These are phyloP conservation scores for Earliella scabrosa DNA, from an alignment of 1,284 basidiomycete genomes.

Conservation along the genomic window DNA sequence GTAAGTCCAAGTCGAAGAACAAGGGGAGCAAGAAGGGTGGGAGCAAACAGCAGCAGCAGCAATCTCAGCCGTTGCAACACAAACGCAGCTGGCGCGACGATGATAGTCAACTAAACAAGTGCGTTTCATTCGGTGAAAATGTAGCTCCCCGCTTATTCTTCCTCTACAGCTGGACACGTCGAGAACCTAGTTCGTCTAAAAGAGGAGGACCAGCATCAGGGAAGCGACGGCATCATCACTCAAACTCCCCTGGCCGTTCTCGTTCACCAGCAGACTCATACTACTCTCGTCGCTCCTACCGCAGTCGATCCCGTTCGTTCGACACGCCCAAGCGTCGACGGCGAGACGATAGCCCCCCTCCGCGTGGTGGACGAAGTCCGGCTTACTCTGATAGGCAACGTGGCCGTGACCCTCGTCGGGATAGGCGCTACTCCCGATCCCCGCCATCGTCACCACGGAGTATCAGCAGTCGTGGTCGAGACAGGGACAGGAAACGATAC, in stretches of 20 bases:
- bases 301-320: slow-evolving; percentile 63
- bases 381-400: slow-evolving; percentile 27
- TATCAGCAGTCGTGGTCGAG: slow-evolving; percentile 32
- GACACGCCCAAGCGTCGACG: slow-evolving; percentile 57
- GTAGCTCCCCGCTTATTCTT: neutral
- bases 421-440: slow-evolving; percentile 30
- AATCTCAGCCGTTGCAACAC: slow-evolving; percentile 26
- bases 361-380: slow-evolving; percentile 41
- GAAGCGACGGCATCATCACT: slow-evolving; percentile 35
- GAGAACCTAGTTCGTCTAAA: slow-evolving; percentile 29
- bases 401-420: slow-evolving; percentile 26
- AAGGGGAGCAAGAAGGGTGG: slow-evolving; percentile 39
- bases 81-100: slow-evolving; percentile 65
- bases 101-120: slow-evolving; percentile 75
- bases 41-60: slow-evolving; percentile 43
- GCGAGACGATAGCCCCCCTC: slow-evolving; percentile 50
- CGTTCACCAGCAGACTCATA: slow-evolving; percentile 65
- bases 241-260: slow-evolving; percentile 53
- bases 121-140: slow-evolving; percentile 29
- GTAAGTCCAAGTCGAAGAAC: slow-evolving; percentile 39
- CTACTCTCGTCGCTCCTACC: slow-evolving; percentile 66
- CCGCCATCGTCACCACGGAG: slow-evolving; percentile 30
- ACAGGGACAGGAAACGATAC: slow-evolving; percentile 34
- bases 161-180: slow-evolving; percentile 37
- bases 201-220: slow-evolving; percentile 18